These are phyloP conservation scores for Schizosaccharomyces versatilis DNA, from an alignment of 1,139 yeast genomes.

Conservation along the genomic window DNA sequence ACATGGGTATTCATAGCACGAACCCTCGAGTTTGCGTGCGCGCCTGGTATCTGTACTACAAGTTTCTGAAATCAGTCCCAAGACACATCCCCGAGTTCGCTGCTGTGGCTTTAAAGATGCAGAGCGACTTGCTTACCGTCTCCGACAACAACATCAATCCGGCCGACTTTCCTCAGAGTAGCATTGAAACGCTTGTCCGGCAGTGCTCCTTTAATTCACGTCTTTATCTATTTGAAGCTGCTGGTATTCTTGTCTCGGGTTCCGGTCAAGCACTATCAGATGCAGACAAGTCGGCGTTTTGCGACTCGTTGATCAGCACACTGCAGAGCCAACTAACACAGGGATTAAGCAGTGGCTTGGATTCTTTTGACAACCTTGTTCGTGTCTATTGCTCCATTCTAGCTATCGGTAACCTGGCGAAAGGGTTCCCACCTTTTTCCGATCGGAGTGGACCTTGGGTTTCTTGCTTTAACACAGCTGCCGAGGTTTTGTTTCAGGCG, in stretches of 20 bases:
- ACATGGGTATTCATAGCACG: conserved; percentile 56
- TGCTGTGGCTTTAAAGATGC: conserved; percentile 28
- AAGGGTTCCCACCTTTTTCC: conserved; percentile 32
- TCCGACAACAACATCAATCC: conserved; percentile 28
- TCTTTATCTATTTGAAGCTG: conserved; percentile 59
- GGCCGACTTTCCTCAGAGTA: conserved; percentile 16
- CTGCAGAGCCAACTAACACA: conserved; percentile 51
- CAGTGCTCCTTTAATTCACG: conserved; percentile 57
- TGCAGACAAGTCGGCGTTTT: conserved; percentile 11
- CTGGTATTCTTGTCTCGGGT: conserved; percentile 34
- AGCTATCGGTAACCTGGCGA: conserved; percentile 75
- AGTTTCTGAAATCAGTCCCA: conserved; percentile 58
- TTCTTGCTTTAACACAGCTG: conserved; percentile 42
- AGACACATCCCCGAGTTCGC: conserved; percentile 29
- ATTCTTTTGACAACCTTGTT: conserved; percentile 29
- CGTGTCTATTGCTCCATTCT: conserved; percentile 72
- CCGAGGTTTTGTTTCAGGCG: conserved; percentile 67
- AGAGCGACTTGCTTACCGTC: conserved; percentile 32
- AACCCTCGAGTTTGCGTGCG: conserved; percentile 55
- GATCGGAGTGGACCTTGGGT: conserved; percentile 16
- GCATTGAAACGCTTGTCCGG: conserved; percentile 24
- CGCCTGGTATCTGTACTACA: conserved; percentile 73
- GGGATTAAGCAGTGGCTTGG: conserved; percentile 21
- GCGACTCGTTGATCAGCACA: conserved; percentile 49
- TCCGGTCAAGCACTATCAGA: conserved; percentile 26